These are phyloP conservation scores for Skeletonema menzelii DNA, from an alignment of 108 stramenopile genomes.

Conservation along the genomic window DNA sequence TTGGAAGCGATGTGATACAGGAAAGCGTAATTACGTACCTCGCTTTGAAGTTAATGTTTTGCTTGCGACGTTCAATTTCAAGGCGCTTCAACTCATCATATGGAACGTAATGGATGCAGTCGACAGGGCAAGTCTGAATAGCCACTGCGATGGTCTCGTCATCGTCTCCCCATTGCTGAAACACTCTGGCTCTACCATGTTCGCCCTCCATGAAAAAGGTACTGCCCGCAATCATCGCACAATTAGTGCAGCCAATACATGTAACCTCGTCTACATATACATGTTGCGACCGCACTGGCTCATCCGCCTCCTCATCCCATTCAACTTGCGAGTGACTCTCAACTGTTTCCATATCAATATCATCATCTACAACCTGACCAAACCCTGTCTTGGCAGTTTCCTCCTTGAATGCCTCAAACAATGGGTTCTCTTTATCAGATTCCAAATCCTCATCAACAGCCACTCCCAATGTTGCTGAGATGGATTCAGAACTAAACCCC, in stretches of 20 bases:
- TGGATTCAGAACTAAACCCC: slow-evolving; percentile 70
- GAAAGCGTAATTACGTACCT: no score
- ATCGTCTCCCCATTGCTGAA: slow-evolving; percentile 92
- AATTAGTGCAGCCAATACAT: slow-evolving; percentile 92
- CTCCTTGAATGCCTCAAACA: slow-evolving; percentile 60
- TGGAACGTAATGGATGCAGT: slow-evolving; percentile 92
- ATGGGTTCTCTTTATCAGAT: slow-evolving; percentile 47
- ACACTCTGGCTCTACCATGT: slow-evolving; percentile 87
- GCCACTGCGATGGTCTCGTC: slow-evolving; percentile 83
- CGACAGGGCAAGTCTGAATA: slow-evolving; percentile 91
- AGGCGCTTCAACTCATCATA: slow-evolving; percentile 81
- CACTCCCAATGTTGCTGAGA: slow-evolving; percentile 64
- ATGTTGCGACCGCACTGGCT: slow-evolving; percentile 76
- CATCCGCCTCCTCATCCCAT: slow-evolving; percentile 67
- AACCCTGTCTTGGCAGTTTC: slow-evolving; percentile 53
- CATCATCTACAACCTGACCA: slow-evolving; percentile 52
- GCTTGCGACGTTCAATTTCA: slow-evolving; percentile 81
- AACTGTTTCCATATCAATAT: slow-evolving; percentile 60
- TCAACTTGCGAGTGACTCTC: slow-evolving; percentile 75
- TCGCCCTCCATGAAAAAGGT: slow-evolving; percentile 94
- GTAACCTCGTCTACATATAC: slow-evolving; percentile 94
- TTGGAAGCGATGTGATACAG: no score
- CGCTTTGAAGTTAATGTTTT: slow-evolving; percentile 91
- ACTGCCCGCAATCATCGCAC: slow-evolving; percentile 84
- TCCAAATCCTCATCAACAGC: slow-evolving; percentile 66